Conservation (phyloP, 2,329 filamentous ascomycete species). For the Zopfia rhizophila region DNA sequence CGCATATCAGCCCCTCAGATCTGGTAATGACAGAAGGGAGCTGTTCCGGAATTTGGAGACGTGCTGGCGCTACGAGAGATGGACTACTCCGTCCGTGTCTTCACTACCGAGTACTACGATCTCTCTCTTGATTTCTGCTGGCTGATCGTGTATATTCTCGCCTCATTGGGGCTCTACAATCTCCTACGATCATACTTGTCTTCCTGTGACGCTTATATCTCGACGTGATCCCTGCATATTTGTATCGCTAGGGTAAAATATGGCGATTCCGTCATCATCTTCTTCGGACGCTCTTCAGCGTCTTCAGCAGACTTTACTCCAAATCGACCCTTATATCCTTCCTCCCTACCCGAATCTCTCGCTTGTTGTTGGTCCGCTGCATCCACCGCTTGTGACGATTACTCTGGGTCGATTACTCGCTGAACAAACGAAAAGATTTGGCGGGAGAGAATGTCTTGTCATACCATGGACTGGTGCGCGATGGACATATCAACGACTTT, state of each 20-base stretch:
- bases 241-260: not conserved
- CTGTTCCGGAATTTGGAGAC: too few species aligned
- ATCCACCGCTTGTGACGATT: constrained; percentile 75
- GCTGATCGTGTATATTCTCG: constrained; percentile 30
- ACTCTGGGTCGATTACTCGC: constrained; percentile 78
- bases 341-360: constrained; percentile 59
- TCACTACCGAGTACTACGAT: too few species aligned
- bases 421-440: constrained; percentile 73
- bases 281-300: constrained; percentile 39
- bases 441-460: constrained; percentile 73
- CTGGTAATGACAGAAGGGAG: too few species aligned
- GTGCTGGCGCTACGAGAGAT: too few species aligned
- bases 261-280: not conserved
- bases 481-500: constrained; percentile 69
- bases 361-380: constrained; percentile 73
- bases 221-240: too few species aligned
- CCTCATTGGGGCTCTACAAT: constrained; percentile 29
- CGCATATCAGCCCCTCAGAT: too few species aligned
- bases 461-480: constrained; percentile 80
- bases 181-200: too few species aligned
- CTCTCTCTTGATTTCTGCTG: constrained; percentile 28
- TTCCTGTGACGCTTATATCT: too few species aligned
- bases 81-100: too few species aligned
- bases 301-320: constrained; percentile 50
- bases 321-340: constrained; percentile 50